Conservation (phyloP, 345 rosid genomes). For the Populus euphratica region DNA sequence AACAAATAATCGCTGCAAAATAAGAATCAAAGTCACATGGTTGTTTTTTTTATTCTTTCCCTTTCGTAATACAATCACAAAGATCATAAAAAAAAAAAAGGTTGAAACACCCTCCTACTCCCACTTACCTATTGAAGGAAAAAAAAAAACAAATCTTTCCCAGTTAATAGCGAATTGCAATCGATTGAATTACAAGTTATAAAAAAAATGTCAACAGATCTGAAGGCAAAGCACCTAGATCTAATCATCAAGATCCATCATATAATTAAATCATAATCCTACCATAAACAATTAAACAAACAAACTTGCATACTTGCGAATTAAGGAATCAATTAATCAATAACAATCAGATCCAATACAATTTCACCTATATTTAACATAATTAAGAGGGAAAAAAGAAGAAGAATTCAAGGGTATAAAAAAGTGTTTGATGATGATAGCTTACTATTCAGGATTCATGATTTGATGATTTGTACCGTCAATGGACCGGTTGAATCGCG, state of each 20-base stretch:
- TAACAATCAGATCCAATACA: conserved; percentile 8
- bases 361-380: background rate
- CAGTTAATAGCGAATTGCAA: background rate
- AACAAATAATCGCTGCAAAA: conserved; percentile 33
- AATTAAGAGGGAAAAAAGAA: background rate
- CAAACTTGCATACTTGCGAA: background rate
- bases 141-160: background rate
- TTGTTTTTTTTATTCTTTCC: background rate
- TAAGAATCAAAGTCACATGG: background rate
- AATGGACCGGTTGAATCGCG: conserved; percentile 12
- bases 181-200: background rate
- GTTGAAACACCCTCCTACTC: background rate
- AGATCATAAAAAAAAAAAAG: background rate
- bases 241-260: conserved; percentile 16
- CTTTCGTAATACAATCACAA: background rate
- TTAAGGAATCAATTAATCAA: background rate
- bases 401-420: background rate
- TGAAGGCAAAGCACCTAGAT: conserved; percentile 24
- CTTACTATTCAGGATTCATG: conserved; percentile 99
- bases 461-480: conserved; percentile 12
- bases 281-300: background rate
- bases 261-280: background rate
- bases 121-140: background rate
- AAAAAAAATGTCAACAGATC: conserved; percentile 19
- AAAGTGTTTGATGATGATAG: background rate